These are phyloP conservation scores for Sporothrix variecibatus DNA, from an alignment of 2,329 filamentous ascomycete genomes.

Conservation along the genomic window DNA sequence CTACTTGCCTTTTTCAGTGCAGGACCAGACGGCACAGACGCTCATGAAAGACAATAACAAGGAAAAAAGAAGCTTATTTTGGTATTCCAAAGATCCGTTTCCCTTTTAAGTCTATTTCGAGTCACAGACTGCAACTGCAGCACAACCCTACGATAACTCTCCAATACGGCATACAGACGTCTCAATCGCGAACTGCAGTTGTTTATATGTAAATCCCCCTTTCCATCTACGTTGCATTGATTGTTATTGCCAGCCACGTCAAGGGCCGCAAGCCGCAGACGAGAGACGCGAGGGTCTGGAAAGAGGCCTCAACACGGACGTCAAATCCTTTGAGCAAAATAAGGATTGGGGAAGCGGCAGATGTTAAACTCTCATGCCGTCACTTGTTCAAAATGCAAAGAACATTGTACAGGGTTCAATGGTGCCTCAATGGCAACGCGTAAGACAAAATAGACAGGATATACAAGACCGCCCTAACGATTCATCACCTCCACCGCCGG, in stretches of 20 bases:
- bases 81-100: neutral
- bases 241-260: neutral
- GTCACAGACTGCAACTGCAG: neutral
- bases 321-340: too few relatives aligned
- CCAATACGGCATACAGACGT: neutral
- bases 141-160: neutral
- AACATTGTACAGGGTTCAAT: neutral
- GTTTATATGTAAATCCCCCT: neutral
- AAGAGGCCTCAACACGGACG: too few relatives aligned
- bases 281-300: neutral
- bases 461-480: too few relatives aligned
- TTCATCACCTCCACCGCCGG: too few relatives aligned
- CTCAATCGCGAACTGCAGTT: neutral
- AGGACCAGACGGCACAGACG: neutral
- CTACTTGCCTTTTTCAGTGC: neutral
- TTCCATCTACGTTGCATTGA: neutral
- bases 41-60: neutral
- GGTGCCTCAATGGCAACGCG: too few relatives aligned
- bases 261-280: neutral
- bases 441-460: too few relatives aligned
- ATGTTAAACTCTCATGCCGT: too few relatives aligned
- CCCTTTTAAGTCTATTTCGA: neutral
- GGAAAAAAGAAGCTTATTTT: constrained; percentile 6
- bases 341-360: too few relatives aligned
- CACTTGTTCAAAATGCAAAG: too few relatives aligned